Conservation (phyloP, 2,329 filamentous ascomycete species). For the Ambrosiella beaveri region DNA sequence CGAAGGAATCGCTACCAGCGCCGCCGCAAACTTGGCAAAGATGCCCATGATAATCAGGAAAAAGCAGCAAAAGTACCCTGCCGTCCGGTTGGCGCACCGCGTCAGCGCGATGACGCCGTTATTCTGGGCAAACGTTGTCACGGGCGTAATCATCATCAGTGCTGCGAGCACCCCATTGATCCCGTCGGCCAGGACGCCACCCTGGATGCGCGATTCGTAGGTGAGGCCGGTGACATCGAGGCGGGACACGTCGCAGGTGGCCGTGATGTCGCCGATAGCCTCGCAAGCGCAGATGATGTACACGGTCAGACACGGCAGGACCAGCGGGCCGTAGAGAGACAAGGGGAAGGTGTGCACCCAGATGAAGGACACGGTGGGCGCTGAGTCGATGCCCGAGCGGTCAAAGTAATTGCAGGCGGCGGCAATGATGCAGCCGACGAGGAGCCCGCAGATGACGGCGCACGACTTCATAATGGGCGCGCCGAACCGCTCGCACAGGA, state of each 20-base stretch:
- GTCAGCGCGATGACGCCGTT: conserved; percentile 74
- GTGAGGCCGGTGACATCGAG: conserved; percentile 54
- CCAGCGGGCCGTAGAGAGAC: conserved; percentile 52
- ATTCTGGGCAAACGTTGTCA: conserved; percentile 69
- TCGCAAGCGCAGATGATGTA: conserved; percentile 63
- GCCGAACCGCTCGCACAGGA: conserved; percentile 65
- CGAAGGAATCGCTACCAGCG: conserved; percentile 57
- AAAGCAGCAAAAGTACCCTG: conserved; percentile 60
- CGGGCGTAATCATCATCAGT: conserved; percentile 63
- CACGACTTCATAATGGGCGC: conserved; percentile 72
- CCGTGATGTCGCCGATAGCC: conserved; percentile 64
- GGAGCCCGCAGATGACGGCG: conserved; percentile 56
- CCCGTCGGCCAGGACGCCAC: conserved; percentile 62
- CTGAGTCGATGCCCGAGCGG: conserved; percentile 49
- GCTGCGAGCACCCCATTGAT: conserved; percentile 58
- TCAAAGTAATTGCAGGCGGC: conserved; percentile 66
- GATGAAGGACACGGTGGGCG: conserved; percentile 56
- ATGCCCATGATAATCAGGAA: conserved; percentile 69
- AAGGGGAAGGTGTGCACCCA: conserved; percentile 67
- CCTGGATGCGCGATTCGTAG: conserved; percentile 64
- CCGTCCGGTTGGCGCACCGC: conserved; percentile 62
- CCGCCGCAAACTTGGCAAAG: conserved; percentile 68
- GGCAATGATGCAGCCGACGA: conserved; percentile 62
- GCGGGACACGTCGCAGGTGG: conserved; percentile 63
- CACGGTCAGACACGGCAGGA: conserved; percentile 52